Evolutionary conservation across 1,284 basidiomycete species (phyloP), one percentile per base, ranked within the genome.

Genomic region (Vanrija sp.): DNA sequence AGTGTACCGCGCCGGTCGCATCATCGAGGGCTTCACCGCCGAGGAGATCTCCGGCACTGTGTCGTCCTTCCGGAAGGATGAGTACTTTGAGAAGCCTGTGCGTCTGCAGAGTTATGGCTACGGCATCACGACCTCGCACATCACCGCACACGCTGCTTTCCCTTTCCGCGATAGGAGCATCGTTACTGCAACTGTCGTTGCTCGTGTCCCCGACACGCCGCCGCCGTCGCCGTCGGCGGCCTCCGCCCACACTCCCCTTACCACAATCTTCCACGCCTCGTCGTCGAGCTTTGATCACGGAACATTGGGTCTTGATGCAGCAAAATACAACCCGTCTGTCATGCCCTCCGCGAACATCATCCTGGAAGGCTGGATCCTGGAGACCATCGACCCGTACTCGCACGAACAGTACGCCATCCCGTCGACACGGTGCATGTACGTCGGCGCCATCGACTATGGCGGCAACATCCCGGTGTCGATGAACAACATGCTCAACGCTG

Each of bases 311-410:
- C 75, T 81, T 49, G 75, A 77, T 14, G 53, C 81, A 3, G 66
- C 75, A 15, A 92, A 90, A 68, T 86, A 91, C 75, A 98, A 98
- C 68, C 80, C 89, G 0, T 82, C 83, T 46, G 70, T 59, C 0
- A 79, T 93, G 14, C 89, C 91, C 0, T 77, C 89, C 9, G 94
- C 92, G 0, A 84, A 87, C 19, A 79, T 94, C 42, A 85, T 90
- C 59, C 78, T 99, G 3, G 93, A 98, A 64, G 95, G 89, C 0
- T 99, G 96, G 96, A 86, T 97, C 42, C 75, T 97, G 61, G 93
- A 99, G 78, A 98, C 94, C 1, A 81, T 98, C 42, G 95, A 98
- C 71, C 95, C 96, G 0, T 98, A 98, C 71, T 90, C 90, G 41
- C 86, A 88, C 56, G 92, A 96, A 72, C 93, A 91, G 64, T 95